phyloP scores from a whole-genome alignment of 345 rosid species.

The Gossypium arboreum region DNA sequence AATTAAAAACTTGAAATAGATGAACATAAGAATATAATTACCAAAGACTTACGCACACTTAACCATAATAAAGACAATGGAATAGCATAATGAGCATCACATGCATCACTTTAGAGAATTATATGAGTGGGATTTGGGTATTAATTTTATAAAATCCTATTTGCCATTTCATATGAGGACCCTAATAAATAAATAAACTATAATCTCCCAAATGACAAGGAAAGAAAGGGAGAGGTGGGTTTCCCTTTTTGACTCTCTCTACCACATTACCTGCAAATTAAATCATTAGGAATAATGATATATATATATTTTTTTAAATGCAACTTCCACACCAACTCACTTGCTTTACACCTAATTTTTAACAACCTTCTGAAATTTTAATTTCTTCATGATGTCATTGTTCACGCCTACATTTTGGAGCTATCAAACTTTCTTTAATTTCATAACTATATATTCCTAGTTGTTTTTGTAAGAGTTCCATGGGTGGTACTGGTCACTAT shows the following conservation, averaged over 20 bases:
- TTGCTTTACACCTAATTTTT: constrained; percentile 16
- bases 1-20: not conserved
- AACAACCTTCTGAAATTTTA: constrained; percentile 1
- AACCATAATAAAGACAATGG: constrained; percentile 53
- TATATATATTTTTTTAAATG: not conserved
- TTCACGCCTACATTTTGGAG: too few relatives aligned
- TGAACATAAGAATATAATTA: not conserved
- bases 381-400: too few relatives aligned
- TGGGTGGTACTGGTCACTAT: too few relatives aligned
- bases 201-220: not conserved
- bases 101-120: constrained; percentile 39
- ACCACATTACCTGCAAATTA: constrained; percentile 16
- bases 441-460: too few relatives aligned
- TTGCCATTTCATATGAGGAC: not conserved
- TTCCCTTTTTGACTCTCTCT: constrained; percentile 26
- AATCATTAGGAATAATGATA: not conserved
- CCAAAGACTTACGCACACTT: constrained; percentile 14
- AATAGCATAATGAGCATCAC: constrained; percentile 52
- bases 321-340: not conserved
- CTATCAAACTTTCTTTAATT: too few relatives aligned
- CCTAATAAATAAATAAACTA: not conserved
- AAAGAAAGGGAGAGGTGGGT: not conserved
- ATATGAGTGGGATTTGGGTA: constrained; percentile 37
- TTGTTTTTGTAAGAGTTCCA: too few relatives aligned
- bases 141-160: not conserved